These are phyloP conservation scores for Pseudomassariella vexata DNA, from an alignment of 2,329 filamentous ascomycete species.

Conservation along the genomic window DNA sequence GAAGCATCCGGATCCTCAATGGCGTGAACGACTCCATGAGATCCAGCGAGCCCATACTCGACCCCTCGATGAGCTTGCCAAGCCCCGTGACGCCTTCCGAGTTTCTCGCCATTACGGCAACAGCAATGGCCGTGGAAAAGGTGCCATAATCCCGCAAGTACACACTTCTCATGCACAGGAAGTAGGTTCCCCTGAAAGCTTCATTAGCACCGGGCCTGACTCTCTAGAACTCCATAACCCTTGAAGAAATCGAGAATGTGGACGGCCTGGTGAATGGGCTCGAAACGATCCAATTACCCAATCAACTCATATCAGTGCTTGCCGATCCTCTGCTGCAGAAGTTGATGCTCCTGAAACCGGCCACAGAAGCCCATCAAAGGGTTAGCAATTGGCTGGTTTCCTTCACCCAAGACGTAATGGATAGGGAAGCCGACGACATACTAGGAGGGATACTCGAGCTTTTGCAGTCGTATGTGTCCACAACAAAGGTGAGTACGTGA, in stretches of 20 bases:
- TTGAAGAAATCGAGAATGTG: conserved; percentile 74
- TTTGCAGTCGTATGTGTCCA: conserved; percentile 48
- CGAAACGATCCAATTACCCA: conserved; percentile 75
- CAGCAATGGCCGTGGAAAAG: conserved; percentile 39
- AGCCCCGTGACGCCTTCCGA: conserved; percentile 50
- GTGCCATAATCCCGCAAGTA: conserved; percentile 57
- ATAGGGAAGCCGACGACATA: conserved; percentile 44
- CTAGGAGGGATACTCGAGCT: conserved; percentile 50
- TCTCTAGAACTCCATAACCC: conserved; percentile 51
- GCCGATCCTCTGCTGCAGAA: conserved; percentile 76
- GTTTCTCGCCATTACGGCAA: conserved; percentile 48
- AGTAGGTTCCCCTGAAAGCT: conserved; percentile 29
- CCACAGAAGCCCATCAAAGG: conserved; percentile 43
- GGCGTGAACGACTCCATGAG: conserved; percentile 61
- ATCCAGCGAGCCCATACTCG: conserved; percentile 57
- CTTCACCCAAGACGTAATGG: conserved; percentile 48
- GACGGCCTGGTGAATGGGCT: conserved; percentile 65
- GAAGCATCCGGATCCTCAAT: conserved; percentile 69
- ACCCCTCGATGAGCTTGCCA: conserved; percentile 1
- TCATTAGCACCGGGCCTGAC: conserved; percentile 23
- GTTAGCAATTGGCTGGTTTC: conserved; percentile 55
- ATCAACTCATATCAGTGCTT: conserved; percentile 72
- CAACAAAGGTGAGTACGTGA: conserved; percentile 46
- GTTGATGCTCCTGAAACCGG: conserved; percentile 59
- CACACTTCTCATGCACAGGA: conserved; percentile 70